These are phyloP conservation scores for Candida sphagnicola DNA, from an alignment of 805 yeast species.

Conservation along the genomic window DNA sequence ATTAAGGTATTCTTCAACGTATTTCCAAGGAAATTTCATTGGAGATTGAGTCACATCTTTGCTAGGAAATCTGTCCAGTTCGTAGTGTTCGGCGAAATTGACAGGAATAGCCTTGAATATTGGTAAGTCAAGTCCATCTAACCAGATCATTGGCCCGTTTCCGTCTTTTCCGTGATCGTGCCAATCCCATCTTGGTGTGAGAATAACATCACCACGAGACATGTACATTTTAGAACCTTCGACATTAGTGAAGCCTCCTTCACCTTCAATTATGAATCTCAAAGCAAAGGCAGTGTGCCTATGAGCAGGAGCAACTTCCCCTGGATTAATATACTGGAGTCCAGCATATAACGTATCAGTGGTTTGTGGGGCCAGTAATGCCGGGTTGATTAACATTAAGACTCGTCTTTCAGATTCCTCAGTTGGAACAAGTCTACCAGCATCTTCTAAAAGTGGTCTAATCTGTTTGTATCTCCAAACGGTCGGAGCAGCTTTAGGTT, in stretches of 20 bases:
- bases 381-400: constrained; percentile 11
- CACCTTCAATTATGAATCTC: constrained; percentile 11
- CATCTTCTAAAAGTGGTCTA: constrained; percentile 9
- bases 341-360: constrained; percentile 13
- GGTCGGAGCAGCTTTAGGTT: constrained; percentile 10
- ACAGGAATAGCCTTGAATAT: constrained; percentile 11
- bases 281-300: constrained; percentile 12
- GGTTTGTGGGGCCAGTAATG: constrained; percentile 11
- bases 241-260: constrained; percentile 11
- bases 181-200: constrained; percentile 12
- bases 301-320: constrained; percentile 13
- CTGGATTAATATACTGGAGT: constrained; percentile 9
- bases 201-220: constrained; percentile 11
- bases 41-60: constrained; percentile 6
- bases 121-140: constrained; percentile 12
- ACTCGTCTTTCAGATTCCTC: constrained; percentile 12
- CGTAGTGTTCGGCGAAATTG: constrained; percentile 11
- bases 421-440: constrained; percentile 11
- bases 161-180: constrained; percentile 13
- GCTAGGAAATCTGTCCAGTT: constrained; percentile 9
- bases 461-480: constrained; percentile 10
- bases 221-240: constrained; percentile 10
- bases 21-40: constrained; percentile 10
- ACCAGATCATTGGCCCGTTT: constrained; percentile 9
- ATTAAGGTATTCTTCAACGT: constrained; percentile 7